phyloP scores from a whole-genome alignment of 148 eudicot genomes.

The Salicornia ramosissima region DNA sequence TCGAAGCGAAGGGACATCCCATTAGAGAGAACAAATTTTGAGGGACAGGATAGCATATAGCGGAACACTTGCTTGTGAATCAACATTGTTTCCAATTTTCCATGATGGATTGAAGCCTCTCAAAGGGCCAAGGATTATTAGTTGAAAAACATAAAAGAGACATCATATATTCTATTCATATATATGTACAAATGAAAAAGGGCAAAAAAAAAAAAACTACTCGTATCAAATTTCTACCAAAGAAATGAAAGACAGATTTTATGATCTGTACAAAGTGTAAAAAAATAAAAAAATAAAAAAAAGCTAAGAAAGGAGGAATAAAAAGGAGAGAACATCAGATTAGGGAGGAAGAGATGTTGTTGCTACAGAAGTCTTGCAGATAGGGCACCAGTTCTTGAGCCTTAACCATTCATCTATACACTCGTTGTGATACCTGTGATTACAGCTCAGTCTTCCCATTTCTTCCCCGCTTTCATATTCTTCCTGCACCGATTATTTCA shows the following conservation, averaged over 20 bases:
- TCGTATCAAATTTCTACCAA: constrained; percentile 6
- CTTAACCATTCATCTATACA: constrained; percentile 76
- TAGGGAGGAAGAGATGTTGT: constrained; percentile 16
- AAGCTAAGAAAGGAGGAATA: neutral
- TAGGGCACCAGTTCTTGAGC: constrained; percentile 95
- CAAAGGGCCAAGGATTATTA: constrained; percentile 20
- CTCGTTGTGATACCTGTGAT: constrained; percentile 55
- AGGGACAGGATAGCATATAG: too few species aligned
- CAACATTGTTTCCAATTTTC: neutral
- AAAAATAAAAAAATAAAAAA: too few species aligned
- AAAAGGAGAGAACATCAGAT: neutral
- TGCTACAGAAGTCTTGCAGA: constrained; percentile 75
- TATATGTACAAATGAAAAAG: constrained; percentile 21
- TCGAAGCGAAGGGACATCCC: too few species aligned
- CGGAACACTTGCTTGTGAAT: too few species aligned
- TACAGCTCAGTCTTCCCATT: constrained; percentile 62
- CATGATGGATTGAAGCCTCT: constrained; percentile 13
- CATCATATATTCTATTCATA: too few species aligned
- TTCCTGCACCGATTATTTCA: constrained; percentile 48
- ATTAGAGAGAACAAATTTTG: too few species aligned
- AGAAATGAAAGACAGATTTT: constrained; percentile 13
- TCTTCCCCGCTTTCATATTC: constrained; percentile 66
- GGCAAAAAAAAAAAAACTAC: too few species aligned
- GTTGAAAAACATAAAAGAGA: constrained; percentile 6
- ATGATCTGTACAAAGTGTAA: constrained; percentile 22